Evolutionary conservation across 192 early-diverging fungal species (phyloP).

Genomic region (Backusella tuberculispora): DNA sequence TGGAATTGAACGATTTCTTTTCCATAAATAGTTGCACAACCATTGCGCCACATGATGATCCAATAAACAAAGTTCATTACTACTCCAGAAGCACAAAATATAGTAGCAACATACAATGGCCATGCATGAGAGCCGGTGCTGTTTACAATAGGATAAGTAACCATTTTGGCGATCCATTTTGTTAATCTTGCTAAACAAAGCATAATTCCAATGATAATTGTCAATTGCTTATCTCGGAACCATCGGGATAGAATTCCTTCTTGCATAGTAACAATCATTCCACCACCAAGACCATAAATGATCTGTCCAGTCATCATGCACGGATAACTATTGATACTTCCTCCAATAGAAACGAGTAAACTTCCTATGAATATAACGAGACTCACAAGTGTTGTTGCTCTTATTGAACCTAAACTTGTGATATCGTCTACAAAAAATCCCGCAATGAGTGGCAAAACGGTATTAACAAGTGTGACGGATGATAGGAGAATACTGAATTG

Average conservation of each 20-base stretch:
- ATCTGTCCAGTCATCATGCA: slow-evolving; percentile 60
- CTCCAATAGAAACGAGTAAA: slow-evolving; percentile 51
- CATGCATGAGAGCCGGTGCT: slow-evolving; percentile 42
- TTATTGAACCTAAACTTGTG: slow-evolving; percentile 53
- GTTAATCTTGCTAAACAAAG: slow-evolving; percentile 70
- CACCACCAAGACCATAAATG: slow-evolving; percentile 70
- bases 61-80: slow-evolving; percentile 53
- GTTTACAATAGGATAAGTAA: slow-evolving; percentile 62
- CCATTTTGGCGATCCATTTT: slow-evolving; percentile 69
- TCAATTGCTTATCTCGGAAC: slow-evolving; percentile 71
- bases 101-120: slow-evolving; percentile 51
- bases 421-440: slow-evolving; percentile 59
- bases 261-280: slow-evolving; percentile 74
- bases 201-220: slow-evolving; percentile 68
- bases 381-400: slow-evolving; percentile 55
- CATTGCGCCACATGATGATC: slow-evolving; percentile 45
- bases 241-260: slow-evolving; percentile 77
- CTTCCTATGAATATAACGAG: slow-evolving; percentile 58
- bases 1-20: slow-evolving; percentile 9
- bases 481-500: slow-evolving; percentile 69
- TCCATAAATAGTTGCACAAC: slow-evolving; percentile 23
- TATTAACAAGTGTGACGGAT: slow-evolving; percentile 63
- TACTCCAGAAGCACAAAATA: slow-evolving; percentile 54
- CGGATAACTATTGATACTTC: slow-evolving; percentile 46
- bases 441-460: slow-evolving; percentile 56